phyloP scores from a whole-genome alignment of 2,329 filamentous ascomycete species.

The Hymenoscyphus fructigenus region DNA sequence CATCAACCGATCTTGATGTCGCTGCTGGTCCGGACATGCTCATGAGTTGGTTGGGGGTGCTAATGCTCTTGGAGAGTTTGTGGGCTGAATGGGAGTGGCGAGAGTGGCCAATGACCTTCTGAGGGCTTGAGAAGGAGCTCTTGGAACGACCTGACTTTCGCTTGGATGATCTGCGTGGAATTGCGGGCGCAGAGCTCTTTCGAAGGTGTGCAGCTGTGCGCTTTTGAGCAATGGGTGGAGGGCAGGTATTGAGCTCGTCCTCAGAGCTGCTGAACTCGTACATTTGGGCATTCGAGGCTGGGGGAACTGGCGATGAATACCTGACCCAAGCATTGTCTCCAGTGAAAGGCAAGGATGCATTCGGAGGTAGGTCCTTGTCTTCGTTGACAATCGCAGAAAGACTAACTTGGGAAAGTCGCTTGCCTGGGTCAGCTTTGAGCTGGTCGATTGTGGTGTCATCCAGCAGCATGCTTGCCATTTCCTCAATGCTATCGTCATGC shows the following conservation, averaged over 20 bases:
- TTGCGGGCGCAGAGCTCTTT: conserved; percentile 23
- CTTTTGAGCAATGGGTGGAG: background rate
- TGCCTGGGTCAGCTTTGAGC: conserved; percentile 16
- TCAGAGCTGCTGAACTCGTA: conserved; percentile 9
- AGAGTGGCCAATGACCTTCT: background rate
- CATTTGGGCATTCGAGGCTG: conserved; percentile 15
- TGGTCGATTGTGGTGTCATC: conserved; percentile 26
- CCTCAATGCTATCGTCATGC: conserved; percentile 28
- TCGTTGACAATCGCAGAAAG: conserved; percentile 6
- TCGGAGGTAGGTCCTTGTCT: conserved; percentile 21
- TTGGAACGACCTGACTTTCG: conserved; percentile 18
- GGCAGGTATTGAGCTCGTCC: conserved; percentile 5
- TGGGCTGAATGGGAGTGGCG: background rate
- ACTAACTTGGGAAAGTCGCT: conserved; percentile 19
- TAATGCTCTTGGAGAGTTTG: conserved; percentile 9
- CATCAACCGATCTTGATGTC: background rate
- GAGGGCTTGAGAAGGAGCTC: conserved; percentile 12
- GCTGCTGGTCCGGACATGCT: background rate
- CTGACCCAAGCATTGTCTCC: conserved; percentile 25
- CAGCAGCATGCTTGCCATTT: conserved; percentile 27
- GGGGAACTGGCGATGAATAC: conserved; percentile 18
- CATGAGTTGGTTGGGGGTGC: conserved; percentile 8
- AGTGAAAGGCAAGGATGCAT: conserved; percentile 21
- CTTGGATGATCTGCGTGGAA: conserved; percentile 30
- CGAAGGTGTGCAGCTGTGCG: conserved; percentile 12